Evolutionary conservation across 1,284 basidiomycete genomes (phyloP).

Genomic region (Apiotrichum porosum): DNA sequence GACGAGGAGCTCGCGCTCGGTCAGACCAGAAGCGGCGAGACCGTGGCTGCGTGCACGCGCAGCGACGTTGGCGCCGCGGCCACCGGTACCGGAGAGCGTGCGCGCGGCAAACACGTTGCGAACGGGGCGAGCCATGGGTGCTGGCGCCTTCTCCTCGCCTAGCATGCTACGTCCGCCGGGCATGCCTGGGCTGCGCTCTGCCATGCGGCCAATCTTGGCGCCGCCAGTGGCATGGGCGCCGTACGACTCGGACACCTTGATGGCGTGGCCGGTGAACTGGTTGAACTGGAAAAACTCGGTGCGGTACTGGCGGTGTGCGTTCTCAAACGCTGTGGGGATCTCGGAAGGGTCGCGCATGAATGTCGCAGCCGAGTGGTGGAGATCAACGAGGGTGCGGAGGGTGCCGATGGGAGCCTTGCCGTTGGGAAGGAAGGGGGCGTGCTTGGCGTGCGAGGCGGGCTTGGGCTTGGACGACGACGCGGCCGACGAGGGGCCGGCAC

Average conservation of each 20-base stretch:
- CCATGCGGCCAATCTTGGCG: conserved; percentile 10
- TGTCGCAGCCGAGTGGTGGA: conserved; percentile 41
- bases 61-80: neutral
- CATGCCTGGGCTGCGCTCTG: conserved; percentile 10
- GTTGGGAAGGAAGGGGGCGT: conserved; percentile 3
- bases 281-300: conserved; percentile 19
- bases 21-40: conserved; percentile 7
- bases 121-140: conserved; percentile 1
- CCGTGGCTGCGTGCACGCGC: neutral
- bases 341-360: conserved; percentile 38
- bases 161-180: conserved; percentile 7
- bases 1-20: conserved; percentile 34
- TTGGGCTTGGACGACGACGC: neutral
- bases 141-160: neutral
- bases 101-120: conserved; percentile 8
- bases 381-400: conserved; percentile 32
- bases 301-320: conserved; percentile 24
- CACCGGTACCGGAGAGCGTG: conserved; percentile 1
- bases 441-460: conserved; percentile 6
- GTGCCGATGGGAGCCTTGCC: conserved; percentile 23
- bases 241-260: no score
- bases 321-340: conserved; percentile 31
- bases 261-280: conserved; percentile 3
- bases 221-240: no score
- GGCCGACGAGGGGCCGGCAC: neutral